Percentiles rank a stretch among this genome's conserved stretches.
phyloP scores from a whole-genome alignment of 768 basidiomycete genomes.

The Baorangia bicolor region DNA sequence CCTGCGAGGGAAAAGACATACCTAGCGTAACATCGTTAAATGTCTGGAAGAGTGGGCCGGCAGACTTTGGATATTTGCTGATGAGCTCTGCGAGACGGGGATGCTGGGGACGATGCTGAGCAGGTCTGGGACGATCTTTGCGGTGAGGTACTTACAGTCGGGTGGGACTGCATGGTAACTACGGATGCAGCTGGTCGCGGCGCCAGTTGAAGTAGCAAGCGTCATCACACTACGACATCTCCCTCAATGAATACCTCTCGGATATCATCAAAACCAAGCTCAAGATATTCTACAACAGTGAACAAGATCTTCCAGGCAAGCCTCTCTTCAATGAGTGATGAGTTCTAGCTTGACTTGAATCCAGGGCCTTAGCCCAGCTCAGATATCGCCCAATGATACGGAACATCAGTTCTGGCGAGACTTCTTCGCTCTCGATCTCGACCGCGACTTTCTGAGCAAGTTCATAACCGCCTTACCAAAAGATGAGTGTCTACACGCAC shows the following conservation, averaged over 20 bases:
- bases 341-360: slow-evolving; percentile 1
- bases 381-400: slow-evolving; percentile 46
- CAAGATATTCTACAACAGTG: slow-evolving; percentile 49
- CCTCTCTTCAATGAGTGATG: background rate
- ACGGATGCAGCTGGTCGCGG: background rate
- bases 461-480: slow-evolving; percentile 46
- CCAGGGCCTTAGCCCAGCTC: slow-evolving; percentile 43
- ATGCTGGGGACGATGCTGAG: slow-evolving; percentile 37
- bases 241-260: slow-evolving; percentile 19
- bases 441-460: too few relatives aligned
- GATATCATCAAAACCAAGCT: slow-evolving; percentile 31
- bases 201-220: too few relatives aligned
- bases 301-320: slow-evolving; percentile 48
- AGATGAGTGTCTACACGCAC: slow-evolving; percentile 45
- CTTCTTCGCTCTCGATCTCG: too few relatives aligned
- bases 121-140: background rate
- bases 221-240: background rate
- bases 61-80: slow-evolving; percentile 59
- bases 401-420: slow-evolving; percentile 51
- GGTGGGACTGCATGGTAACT: slow-evolving; percentile 24
- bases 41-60: slow-evolving; percentile 65
- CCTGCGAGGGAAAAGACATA: slow-evolving; percentile 24
- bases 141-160: slow-evolving; percentile 18
- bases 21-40: slow-evolving; percentile 74
- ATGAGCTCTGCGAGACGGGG: slow-evolving; percentile 46